Percentiles rank a stretch among this genome's conserved stretches.
Conservation (phyloP, 805 yeast genomes). For the Candida argentea region DNA sequence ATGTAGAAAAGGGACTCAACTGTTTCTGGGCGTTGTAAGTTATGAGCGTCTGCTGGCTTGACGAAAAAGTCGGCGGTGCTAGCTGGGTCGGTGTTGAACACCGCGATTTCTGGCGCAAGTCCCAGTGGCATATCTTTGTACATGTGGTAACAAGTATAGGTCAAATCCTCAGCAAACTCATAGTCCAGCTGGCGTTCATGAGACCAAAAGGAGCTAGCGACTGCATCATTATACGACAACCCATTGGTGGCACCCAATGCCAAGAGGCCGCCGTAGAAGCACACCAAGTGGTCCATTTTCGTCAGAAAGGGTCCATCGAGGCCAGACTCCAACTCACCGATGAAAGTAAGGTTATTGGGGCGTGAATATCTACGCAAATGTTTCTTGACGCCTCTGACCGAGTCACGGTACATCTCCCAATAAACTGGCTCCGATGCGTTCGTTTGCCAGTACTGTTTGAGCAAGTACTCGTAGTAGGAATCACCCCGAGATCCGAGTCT, state of each 20-base stretch:
- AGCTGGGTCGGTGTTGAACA: slow-evolving; percentile 52
- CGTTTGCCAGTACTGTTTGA: slow-evolving; percentile 81
- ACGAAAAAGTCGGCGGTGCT: slow-evolving; percentile 50
- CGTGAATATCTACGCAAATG: slow-evolving; percentile 49
- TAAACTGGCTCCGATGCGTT: slow-evolving; percentile 49
- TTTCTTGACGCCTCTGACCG: slow-evolving; percentile 67
- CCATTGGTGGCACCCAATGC: slow-evolving; percentile 90
- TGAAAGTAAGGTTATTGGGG: slow-evolving; percentile 54
- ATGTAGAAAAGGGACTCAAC: slow-evolving; percentile 79
- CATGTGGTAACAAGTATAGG: slow-evolving; percentile 77
- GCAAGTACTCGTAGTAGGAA: slow-evolving; percentile 81
- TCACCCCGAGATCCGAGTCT: slow-evolving; percentile 89
- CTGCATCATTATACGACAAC: slow-evolving; percentile 42
- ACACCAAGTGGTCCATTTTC: slow-evolving; percentile 89
- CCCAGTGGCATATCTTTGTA: slow-evolving; percentile 65
- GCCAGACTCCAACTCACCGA: slow-evolving; percentile 74
- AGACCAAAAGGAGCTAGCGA: slow-evolving; percentile 47
- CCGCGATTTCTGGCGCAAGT: slow-evolving; percentile 79
- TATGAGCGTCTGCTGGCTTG: slow-evolving; percentile 67
- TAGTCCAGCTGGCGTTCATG: slow-evolving; percentile 51
- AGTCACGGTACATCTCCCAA: slow-evolving; percentile 63
- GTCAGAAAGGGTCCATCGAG: slow-evolving; percentile 46
- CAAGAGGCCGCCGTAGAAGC: slow-evolving; percentile 82
- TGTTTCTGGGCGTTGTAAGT: slow-evolving; percentile 88
- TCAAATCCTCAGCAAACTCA: slow-evolving; percentile 60